Evolutionary conservation across 495 filamentous ascomycete species (phyloP).

Genomic region (Penicillium canescens): DNA sequence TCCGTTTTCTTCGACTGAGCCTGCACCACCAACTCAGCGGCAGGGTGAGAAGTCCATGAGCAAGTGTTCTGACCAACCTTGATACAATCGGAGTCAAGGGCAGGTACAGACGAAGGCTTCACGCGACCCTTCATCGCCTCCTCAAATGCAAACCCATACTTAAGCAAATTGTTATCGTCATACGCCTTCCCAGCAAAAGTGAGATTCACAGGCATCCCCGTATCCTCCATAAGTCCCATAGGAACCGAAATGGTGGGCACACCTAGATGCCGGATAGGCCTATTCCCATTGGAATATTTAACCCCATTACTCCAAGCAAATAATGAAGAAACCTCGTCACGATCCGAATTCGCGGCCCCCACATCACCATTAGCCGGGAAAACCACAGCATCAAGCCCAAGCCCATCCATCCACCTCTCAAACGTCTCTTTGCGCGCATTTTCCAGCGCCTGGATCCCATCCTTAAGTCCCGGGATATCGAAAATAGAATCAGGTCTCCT

Average conservation of each 20-base stretch:
- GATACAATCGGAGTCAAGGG: slow-evolving; percentile 29
- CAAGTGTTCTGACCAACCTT: not conserved
- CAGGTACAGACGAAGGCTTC: slow-evolving; percentile 22
- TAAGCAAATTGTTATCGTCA: slow-evolving; percentile 28
- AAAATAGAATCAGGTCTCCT: slow-evolving; percentile 25
- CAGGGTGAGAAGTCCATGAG: not conserved
- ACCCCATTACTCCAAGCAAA: slow-evolving; percentile 38
- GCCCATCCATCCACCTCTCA: slow-evolving; percentile 35
- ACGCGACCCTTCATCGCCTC: slow-evolving; percentile 23
- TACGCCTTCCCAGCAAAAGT: slow-evolving; percentile 39
- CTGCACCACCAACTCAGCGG: slow-evolving; percentile 17
- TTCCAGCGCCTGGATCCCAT: slow-evolving; percentile 30
- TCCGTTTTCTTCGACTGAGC: slow-evolving; percentile 20
- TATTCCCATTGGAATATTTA: slow-evolving; percentile 38
- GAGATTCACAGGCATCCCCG: slow-evolving; percentile 34
- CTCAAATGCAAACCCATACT: slow-evolving; percentile 36
- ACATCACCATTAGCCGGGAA: slow-evolving; percentile 37
- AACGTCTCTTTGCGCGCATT: slow-evolving; percentile 30
- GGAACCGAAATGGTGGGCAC: slow-evolving; percentile 38
- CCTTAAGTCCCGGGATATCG: slow-evolving; percentile 25
- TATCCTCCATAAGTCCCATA: slow-evolving; percentile 40
- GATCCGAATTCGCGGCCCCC: slow-evolving; percentile 31
- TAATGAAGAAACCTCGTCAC: slow-evolving; percentile 20
- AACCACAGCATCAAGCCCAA: slow-evolving; percentile 34
- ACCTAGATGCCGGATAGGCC: slow-evolving; percentile 36